phyloP scores from a whole-genome alignment of 2,329 filamentous ascomycete species.

The Beauveria australis region DNA sequence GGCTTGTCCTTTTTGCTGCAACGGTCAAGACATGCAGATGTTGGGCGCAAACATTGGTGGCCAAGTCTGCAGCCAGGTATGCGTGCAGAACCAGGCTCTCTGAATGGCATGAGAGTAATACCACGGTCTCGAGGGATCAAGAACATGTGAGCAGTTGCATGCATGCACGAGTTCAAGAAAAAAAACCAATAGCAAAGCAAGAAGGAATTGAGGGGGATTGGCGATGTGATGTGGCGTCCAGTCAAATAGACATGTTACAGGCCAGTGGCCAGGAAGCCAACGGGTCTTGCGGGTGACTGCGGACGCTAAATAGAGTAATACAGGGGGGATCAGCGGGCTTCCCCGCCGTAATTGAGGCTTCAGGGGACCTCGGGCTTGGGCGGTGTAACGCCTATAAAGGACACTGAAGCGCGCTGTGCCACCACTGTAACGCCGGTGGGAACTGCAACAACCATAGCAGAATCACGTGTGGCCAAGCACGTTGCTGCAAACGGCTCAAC shows the following conservation, averaged over 20 bases:
- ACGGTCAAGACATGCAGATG: background rate
- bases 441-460: too few relatives aligned
- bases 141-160: background rate
- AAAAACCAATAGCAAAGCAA: background rate
- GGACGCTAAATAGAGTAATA: background rate
- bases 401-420: background rate
- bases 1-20: background rate
- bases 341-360: background rate
- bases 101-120: background rate
- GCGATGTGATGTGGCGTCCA: constrained; percentile 10
- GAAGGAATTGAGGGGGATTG: background rate
- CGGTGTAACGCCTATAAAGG: too few relatives aligned
- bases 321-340: background rate
- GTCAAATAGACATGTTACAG: background rate
- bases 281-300: background rate
- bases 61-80: background rate
- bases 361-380: background rate
- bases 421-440: background rate
- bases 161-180: background rate
- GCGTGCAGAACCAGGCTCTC: background rate
- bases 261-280: background rate
- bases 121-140: background rate
- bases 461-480: too few relatives aligned
- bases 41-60: background rate
- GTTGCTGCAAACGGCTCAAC: too few relatives aligned